Conservation (phyloP, 148 eudicot genomes). For the Persicaria maculosa region DNA sequence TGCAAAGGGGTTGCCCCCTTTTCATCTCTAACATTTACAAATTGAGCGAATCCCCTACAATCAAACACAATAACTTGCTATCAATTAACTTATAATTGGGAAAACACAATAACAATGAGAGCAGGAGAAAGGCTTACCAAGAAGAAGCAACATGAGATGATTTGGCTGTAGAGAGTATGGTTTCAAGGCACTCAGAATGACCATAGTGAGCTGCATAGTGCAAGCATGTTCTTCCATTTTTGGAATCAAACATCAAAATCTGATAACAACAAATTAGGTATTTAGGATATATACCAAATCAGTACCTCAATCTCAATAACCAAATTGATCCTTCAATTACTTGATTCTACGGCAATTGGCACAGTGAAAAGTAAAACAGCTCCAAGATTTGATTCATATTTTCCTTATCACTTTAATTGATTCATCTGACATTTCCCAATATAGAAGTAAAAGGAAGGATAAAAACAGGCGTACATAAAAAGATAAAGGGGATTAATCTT, state of each 20-base stretch:
- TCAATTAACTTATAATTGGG: background rate
- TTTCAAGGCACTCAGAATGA: conserved; percentile 70
- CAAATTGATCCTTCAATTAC: background rate
- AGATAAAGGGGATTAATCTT: conserved; percentile 18
- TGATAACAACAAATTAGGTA: conserved; percentile 24
- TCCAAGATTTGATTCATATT: background rate
- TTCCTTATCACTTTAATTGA: background rate
- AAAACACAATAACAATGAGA: background rate
- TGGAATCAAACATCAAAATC: conserved; percentile 94
- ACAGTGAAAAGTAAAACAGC: background rate
- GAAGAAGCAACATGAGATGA: conserved; percentile 74
- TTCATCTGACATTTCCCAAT: background rate
- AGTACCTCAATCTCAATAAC: background rate
- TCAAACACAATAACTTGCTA: background rate
- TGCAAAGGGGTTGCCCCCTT: conserved; percentile 96
- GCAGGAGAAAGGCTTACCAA: conserved; percentile 39
- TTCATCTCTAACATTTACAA: conserved; percentile 91
- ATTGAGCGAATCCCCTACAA: conserved; percentile 80
- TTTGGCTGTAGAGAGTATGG: conserved; percentile 70
- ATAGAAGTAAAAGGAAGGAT: background rate
- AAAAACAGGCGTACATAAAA: background rate
- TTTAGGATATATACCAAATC: background rate
- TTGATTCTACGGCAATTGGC: conserved; percentile 6
- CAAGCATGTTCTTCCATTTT: conserved; percentile 76
- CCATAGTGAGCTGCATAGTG: conserved; percentile 97